A percentile compares a stretch with the other conserved stretches of the same genome.
Evolutionary conservation across 2,329 filamentous ascomycete species (phyloP).

Genomic region (Beauveria sp.): DNA sequence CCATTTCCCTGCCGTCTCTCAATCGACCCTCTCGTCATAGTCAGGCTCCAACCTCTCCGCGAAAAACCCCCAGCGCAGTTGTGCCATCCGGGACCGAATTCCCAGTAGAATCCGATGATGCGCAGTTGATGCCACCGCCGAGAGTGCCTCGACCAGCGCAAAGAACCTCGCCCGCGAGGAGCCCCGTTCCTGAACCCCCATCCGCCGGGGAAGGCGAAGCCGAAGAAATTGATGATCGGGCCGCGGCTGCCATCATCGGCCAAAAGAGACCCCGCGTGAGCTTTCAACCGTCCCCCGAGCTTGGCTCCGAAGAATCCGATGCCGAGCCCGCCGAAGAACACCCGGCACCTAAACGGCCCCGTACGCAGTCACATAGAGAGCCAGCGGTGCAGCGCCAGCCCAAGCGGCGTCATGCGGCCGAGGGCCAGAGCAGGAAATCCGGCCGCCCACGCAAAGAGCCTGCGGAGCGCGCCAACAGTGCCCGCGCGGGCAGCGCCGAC

Average conservation of each 20-base stretch:
- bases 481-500: conserved; percentile 4
- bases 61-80: neutral
- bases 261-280: conserved; percentile 4
- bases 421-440: conserved; percentile 7
- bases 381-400: conserved; percentile 7
- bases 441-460: conserved; percentile 14
- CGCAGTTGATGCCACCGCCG: conserved; percentile 4
- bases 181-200: neutral
- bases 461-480: too few species aligned
- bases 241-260: neutral
- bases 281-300: conserved; percentile 32
- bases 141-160: neutral
- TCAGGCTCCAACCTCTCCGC: neutral
- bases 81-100: conserved; percentile 5
- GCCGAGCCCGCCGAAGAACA: conserved; percentile 17
- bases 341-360: conserved; percentile 26
- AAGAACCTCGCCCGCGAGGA: neutral
- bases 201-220: conserved; percentile 18
- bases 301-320: conserved; percentile 28
- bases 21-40: neutral
- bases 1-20: neutral
- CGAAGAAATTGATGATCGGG: conserved; percentile 25
- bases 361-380: conserved; percentile 19
- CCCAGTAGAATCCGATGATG: conserved; percentile 16
- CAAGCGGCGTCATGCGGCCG: neutral